A percentile compares a stretch with the other conserved stretches of the same genome.
These are phyloP conservation scores for Hyphodiscus hymeniophilus DNA, from an alignment of 495 filamentous ascomycete species.

Conservation along the genomic window DNA sequence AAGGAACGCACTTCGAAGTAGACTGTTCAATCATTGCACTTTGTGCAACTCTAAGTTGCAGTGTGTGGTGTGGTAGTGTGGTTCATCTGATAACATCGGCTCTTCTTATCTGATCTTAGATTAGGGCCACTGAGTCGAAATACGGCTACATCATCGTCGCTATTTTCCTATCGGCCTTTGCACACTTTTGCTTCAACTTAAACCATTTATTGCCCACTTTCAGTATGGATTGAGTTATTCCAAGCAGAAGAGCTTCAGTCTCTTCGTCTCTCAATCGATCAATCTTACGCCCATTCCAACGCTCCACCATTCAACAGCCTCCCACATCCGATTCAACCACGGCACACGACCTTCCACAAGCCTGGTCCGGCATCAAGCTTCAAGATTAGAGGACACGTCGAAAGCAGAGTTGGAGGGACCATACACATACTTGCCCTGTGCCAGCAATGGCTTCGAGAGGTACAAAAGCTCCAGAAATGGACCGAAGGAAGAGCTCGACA, in stretches of 20 bases:
- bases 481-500: constrained; percentile 58
- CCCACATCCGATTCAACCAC: background rate
- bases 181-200: background rate
- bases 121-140: no score
- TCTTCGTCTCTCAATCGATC: constrained; percentile 2
- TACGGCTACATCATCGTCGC: background rate
- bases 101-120: no score
- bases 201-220: background rate
- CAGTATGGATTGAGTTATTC: constrained; percentile 4
- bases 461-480: constrained; percentile 7
- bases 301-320: background rate
- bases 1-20: no score
- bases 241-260: constrained; percentile 3
- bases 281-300: constrained; percentile 2
- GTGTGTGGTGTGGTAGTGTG: no score
- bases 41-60: no score
- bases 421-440: no score
- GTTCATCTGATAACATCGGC: no score
- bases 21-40: no score
- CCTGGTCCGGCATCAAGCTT: background rate
- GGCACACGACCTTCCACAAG: constrained; percentile 6
- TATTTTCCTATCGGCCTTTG: background rate
- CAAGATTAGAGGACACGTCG: background rate
- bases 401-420: no score
- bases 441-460: no score